These are phyloP conservation scores for Aspergillus hiratsukae DNA, from an alignment of 2,329 filamentous ascomycete genomes.

Conservation along the genomic window DNA sequence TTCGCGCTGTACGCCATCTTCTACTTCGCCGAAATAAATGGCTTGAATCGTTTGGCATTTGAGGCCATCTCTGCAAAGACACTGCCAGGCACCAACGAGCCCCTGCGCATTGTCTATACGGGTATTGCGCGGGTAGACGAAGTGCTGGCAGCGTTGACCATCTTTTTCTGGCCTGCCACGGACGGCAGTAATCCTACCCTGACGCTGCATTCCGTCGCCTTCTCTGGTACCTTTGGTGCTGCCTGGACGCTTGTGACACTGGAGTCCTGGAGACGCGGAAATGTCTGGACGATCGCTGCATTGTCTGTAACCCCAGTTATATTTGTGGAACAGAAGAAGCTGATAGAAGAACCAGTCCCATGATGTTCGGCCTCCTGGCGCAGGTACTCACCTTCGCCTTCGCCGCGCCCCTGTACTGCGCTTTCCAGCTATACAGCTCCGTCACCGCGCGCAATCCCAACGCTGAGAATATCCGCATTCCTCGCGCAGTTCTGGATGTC, in stretches of 20 bases:
- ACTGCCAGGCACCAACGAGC: slow-evolving; percentile 23
- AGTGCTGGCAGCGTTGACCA: slow-evolving; percentile 27
- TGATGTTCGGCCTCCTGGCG: slow-evolving; percentile 37
- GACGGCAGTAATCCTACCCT: slow-evolving; percentile 35
- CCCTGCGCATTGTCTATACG: slow-evolving; percentile 31
- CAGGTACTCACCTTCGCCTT: slow-evolving; percentile 45
- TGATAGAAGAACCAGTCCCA: slow-evolving; percentile 22
- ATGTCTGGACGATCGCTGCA: slow-evolving; percentile 37
- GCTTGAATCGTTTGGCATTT: slow-evolving; percentile 19
- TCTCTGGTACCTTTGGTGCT: slow-evolving; percentile 39
- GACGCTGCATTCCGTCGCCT: slow-evolving; percentile 34
- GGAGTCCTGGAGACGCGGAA: slow-evolving; percentile 44
- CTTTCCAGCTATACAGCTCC: slow-evolving; percentile 42
- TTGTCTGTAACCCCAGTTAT: slow-evolving; percentile 33
- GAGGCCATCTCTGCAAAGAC: slow-evolving; percentile 19
- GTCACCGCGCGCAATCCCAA: slow-evolving; percentile 34
- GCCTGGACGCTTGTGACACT: slow-evolving; percentile 42
- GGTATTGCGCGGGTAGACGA: slow-evolving; percentile 30
- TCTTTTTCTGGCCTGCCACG: slow-evolving; percentile 39
- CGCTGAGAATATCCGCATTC: slow-evolving; percentile 30
- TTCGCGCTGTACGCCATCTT: slow-evolving; percentile 31
- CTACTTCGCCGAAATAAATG: slow-evolving; percentile 30
- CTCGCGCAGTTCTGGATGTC: slow-evolving; percentile 27
- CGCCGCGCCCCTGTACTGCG: slow-evolving; percentile 41
- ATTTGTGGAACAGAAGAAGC: slow-evolving; percentile 1